Percentiles rank a stretch among this genome's conserved stretches.
These are phyloP conservation scores for Kodamaea neixiangensis DNA, from an alignment of 805 yeast species.

Conservation along the genomic window DNA sequence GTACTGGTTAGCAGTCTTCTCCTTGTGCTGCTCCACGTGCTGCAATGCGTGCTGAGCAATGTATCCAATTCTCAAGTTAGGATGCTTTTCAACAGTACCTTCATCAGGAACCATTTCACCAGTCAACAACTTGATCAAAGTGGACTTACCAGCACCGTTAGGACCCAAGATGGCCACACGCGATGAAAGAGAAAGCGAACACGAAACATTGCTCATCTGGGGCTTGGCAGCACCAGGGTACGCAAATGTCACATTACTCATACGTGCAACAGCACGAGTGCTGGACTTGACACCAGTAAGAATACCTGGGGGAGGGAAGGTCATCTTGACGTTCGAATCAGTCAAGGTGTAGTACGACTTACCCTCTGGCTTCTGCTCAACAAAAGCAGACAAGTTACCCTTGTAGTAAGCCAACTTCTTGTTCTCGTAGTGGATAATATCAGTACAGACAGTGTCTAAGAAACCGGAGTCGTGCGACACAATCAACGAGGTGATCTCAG, in stretches of 20 bases:
- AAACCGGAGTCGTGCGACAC: constrained; percentile 98
- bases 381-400: constrained; percentile 93
- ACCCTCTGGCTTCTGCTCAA: constrained; percentile 91
- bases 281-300: constrained; percentile 95
- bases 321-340: constrained; percentile 92
- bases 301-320: constrained; percentile 98
- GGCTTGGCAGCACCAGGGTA: constrained; percentile 92
- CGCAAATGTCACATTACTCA: constrained; percentile 80
- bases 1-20: constrained; percentile 96
- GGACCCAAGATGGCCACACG: constrained; percentile 97
- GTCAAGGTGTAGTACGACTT: constrained; percentile 92
- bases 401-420: constrained; percentile 93
- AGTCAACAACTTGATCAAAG: constrained; percentile 88
- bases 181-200: constrained; percentile 92
- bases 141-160: constrained; percentile 98
- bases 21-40: constrained; percentile 96
- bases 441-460: constrained; percentile 93
- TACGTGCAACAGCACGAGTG: constrained; percentile 89
- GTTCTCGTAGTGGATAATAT: constrained; percentile 93
- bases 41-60: constrained; percentile 98
- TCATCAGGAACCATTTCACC: constrained; percentile 85
- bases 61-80: constrained; percentile 95
- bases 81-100: constrained; percentile 96
- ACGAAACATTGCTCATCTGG: constrained; percentile 74
- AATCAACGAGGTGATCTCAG: constrained; percentile 88